Evolutionary conservation across 169 alveolate genomes (phyloP), one percentile per base, ranked within the genome.

Genomic region (Plasmodium fragile): DNA sequence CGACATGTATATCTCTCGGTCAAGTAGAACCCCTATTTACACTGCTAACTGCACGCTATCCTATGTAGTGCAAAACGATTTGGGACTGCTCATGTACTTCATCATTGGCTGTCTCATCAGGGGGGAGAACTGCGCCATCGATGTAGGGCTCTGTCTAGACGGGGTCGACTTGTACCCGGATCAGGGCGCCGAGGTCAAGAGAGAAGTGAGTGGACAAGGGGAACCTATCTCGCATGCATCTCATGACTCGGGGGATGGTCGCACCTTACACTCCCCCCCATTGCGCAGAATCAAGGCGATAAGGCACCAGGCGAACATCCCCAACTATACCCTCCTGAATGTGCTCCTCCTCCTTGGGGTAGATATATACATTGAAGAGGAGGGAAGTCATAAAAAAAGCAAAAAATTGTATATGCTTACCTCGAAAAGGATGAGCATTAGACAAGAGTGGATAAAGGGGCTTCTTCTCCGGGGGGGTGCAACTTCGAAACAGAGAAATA

Each of bases 101-200:
- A 71, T 83, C 78, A 28, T 83, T 70, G 92, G 92, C 25, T 39
- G 81, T 43, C 39, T 83, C 18, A 83, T 83, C 18, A 70, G 52
- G 39, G 78, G 49, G 52, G 18, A 28, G 18, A 70, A 83, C 75
- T 83, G 92, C 39, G 53, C 22, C 22, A 70, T 83, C 18, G n/a
- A 43, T 28, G 32, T 83, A 36, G 53, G 52, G 11, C 53, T 83
- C 45, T 13, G 36, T 49, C 25, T 83, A 25, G 75, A 71, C 22
- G 78, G 55, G 30, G 16, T 83, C 28, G 75, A 22, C 30, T 5
- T 65, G 36, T 65, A 65, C 75, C 13, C 75, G 1, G 59, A 0
- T 2, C 8, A 16, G 22, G 59, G 22, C 59, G 25, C 22, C 7
- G 59, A 3, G 59, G 22, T 11, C 25, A 49, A 22, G 8, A 13